Evolutionary conservation across 331 rosid species (phyloP), one percentile per base, ranked within the genome.

Genomic region (Malus hybrid): DNA sequence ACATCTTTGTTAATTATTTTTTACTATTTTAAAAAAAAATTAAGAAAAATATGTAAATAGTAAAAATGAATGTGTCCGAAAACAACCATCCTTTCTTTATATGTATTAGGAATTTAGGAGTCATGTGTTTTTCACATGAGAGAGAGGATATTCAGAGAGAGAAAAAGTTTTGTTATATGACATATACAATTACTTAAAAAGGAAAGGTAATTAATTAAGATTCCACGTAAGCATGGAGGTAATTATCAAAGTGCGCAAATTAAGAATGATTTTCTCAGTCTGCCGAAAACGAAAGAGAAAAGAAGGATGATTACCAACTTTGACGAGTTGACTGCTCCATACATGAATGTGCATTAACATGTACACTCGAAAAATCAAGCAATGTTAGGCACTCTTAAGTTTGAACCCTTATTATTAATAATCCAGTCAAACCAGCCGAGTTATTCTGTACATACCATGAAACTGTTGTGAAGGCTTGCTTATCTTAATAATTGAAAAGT

Each of bases 351-450:
- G 0, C 58, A 56, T 56, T 52, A 52, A 16, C 28, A 56, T n/a
- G 46, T 2, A 39, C 46, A 44, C 20, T 50, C 4, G 52, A 66
- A 62, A n/a, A 28, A 50, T 12, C 34, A 20, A 34, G 64, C 60
- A 34, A 79, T 7, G 76, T 50, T 79, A 19, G 83, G 83, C 72
- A 69, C 26, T 67, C 61, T 56, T 56, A 1, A 16, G 57, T 16
- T 52, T 6, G 4, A 16, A 52, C 1, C 6, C 6, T 16, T 50
- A 50, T 50, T 50, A 16, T 50, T 50, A 50, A 50, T 15, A 50
- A 52, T 6, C 20, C 57, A 52, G 57, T 52, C 57, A 52, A 52
- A 52, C 57, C 3, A 50, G 56, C 56, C 56, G 56, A 50, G n/a
- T 50, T 50, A 50, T 50, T 50, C 56, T 50, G n/a, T 50, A 50